Percentiles rank a stretch among this genome's conserved stretches.
Conservation (phyloP, 1,284 basidiomycete genomes). For the Trichosporon sp. region DNA sequence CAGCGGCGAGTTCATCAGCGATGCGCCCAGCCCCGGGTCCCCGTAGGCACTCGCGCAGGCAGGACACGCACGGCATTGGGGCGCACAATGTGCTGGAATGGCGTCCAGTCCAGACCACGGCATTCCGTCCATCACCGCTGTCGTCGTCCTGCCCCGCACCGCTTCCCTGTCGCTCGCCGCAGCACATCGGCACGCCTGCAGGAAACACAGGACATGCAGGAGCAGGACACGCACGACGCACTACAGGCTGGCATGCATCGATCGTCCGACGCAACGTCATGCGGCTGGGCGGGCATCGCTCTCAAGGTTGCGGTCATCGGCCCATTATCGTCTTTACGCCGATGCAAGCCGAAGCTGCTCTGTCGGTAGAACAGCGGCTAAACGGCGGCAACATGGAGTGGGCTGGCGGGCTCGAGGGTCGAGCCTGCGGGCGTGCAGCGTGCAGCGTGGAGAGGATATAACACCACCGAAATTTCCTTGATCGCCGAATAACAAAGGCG, state of each 20-base stretch:
- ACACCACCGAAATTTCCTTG: background rate
- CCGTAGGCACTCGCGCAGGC: background rate
- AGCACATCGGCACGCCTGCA: background rate
- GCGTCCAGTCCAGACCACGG: background rate
- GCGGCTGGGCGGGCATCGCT: background rate
- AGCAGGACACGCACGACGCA: too few relatives aligned
- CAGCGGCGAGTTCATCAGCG: too few relatives aligned
- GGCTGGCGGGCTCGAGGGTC: too few relatives aligned
- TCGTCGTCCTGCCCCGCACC: background rate
- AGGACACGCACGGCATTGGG: background rate
- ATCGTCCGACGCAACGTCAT: background rate
- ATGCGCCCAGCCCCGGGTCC: background rate
- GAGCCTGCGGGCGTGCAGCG: too few relatives aligned
- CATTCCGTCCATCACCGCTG: background rate
- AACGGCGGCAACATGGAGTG: background rate
- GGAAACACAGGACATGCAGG: background rate
- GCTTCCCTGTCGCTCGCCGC: background rate
- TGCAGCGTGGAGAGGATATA: too few relatives aligned
- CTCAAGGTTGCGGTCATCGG: background rate
- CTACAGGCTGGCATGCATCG: background rate
- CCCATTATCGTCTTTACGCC: background rate
- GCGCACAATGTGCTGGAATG: background rate
- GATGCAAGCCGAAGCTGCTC: background rate
- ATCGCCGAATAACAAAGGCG: background rate
- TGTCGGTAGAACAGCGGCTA: background rate